Percentiles rank a stretch among this genome's conserved stretches.
phyloP scores from a whole-genome alignment of 768 basidiomycete species.

The Roridomyces roridus region DNA sequence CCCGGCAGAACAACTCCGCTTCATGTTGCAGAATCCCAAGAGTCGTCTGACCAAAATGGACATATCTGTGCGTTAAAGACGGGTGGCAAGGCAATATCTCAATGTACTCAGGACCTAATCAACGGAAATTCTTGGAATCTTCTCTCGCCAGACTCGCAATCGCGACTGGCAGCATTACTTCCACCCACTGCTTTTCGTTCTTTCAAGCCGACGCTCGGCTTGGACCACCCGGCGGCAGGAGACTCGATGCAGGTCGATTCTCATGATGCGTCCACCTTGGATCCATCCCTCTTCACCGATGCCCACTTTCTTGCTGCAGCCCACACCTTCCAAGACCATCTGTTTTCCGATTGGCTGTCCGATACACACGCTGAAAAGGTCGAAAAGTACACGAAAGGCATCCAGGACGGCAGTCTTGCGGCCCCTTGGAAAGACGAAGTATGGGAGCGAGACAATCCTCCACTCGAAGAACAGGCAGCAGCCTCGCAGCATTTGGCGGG shows the following conservation, averaged over 20 bases:
- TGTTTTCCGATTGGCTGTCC: constrained; percentile 58
- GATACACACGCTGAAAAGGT: constrained; percentile 49
- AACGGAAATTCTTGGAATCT: constrained; percentile 52
- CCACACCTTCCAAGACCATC: constrained; percentile 66
- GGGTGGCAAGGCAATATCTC: constrained; percentile 5
- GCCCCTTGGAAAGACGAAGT: constrained; percentile 70
- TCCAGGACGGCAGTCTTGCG: constrained; percentile 51
- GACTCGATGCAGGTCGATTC: constrained; percentile 29
- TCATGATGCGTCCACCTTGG: constrained; percentile 30
- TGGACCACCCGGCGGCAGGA: constrained; percentile 43
- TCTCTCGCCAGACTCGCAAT: constrained; percentile 49
- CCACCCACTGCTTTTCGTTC: constrained; percentile 53
- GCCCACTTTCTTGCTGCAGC: constrained; percentile 60
- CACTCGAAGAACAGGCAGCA: constrained; percentile 1
- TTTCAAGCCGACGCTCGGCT: constrained; percentile 38
- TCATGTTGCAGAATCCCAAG: constrained; percentile 51
- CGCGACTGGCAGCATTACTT: constrained; percentile 43
- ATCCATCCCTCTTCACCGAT: constrained; percentile 52
- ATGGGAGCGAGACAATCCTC: constrained; percentile 55
- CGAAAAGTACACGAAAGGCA: constrained; percentile 47
- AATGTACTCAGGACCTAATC: constrained; percentile 48
- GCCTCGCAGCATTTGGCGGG: constrained; percentile 31
- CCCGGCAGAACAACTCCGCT: constrained; percentile 42
- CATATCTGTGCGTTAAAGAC: constrained; percentile 50
- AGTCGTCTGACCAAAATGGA: constrained; percentile 56